Base-by-base conservation (phyloP, 805 yeast genomes). In the Kazachstania psychrophila region DNA sequence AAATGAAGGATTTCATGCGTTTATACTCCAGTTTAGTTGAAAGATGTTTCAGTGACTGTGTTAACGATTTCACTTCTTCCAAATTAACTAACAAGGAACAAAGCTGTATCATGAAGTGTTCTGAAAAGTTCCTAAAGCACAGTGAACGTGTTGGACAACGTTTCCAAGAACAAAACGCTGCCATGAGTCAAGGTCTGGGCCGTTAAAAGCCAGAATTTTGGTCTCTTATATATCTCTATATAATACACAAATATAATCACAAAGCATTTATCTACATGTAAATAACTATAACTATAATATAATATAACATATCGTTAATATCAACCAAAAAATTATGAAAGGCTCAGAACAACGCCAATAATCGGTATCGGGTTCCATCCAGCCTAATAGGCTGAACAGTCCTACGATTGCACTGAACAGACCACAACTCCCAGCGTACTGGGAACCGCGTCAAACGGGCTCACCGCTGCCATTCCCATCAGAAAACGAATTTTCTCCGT, bases 1-100 rank as follows among this genome's bases (percentile, higher is more conserved):
- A 89, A 68, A 88, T 92, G 96, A 84, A 83, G 65, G 98, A 89
- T 64, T 92, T 89, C 79, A 89, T 92, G 97, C 81, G 92, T 61
- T 70, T 82, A 41, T 92, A 92, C 75, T 87, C 97, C 47, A 81
- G 82, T 60, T 74, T 92, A 53, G 97, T 92, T 37, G 94, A 89
- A 65, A 82, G 95, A 70, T 92, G 99, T 70, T 92, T 92, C 70
- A 76, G 77, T 43, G 97, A 92, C 68, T 92, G 99, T 69, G 96
- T 92, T 60, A 89, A 88, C 62, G 98, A 92, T 64, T 89, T 92
- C 77, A 92, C 99, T 40, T 86, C 97, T 29, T 78, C 80, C 59
- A 76, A 77, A 57, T 73, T 92, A 59, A 79, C 95, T 44, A 62
- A 77, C 54, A 85, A 82, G 69, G 99, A 92, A 65, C 77, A 77